Percentiles rank a stretch among this genome's conserved stretches.
phyloP scores from a whole-genome alignment of 2,329 filamentous ascomycete species.

The Aspergillus sp. region DNA sequence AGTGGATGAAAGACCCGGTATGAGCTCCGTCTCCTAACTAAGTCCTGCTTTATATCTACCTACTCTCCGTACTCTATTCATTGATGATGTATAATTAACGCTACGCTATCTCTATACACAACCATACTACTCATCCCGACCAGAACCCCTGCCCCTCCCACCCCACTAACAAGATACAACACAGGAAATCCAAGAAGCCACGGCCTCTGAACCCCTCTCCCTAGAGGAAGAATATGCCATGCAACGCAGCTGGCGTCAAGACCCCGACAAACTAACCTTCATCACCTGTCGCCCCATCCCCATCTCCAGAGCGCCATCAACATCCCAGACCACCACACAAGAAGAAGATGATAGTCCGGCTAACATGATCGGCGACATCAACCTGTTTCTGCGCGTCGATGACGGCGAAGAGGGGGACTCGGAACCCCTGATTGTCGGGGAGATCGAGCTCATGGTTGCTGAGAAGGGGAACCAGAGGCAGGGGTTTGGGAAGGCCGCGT shows the following conservation, averaged over 20 bases:
- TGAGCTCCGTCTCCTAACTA: not conserved
- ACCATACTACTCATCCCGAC: too few relatives aligned
- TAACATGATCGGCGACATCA: conserved; percentile 72
- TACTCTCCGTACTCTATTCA: not conserved
- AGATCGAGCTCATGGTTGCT: conserved; percentile 87
- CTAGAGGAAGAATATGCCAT: conserved; percentile 84
- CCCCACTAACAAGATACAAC: not conserved
- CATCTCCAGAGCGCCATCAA: not conserved
- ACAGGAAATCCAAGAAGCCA: conserved; percentile 72
- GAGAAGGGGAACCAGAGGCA: conserved; percentile 54
- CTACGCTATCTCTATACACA: too few relatives aligned
- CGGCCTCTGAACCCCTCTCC: conserved; percentile 80
- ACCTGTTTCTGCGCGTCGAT: conserved; percentile 71
- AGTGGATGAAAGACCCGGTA: conserved; percentile 86
- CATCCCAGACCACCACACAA: conserved; percentile 28
- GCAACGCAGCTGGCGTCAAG: conserved; percentile 81
- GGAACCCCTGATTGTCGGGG: conserved; percentile 55
- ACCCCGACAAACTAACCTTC: conserved; percentile 87
- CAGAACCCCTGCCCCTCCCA: not conserved
- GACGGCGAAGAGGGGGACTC: conserved; percentile 50
- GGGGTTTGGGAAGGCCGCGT: conserved; percentile 65
- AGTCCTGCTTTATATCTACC: not conserved
- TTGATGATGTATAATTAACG: not conserved
- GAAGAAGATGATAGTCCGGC: conserved; percentile 51
- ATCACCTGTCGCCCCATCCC: conserved; percentile 70